Base-by-base conservation (phyloP, 345 rosid genomes). In the Punica granatum region DNA sequence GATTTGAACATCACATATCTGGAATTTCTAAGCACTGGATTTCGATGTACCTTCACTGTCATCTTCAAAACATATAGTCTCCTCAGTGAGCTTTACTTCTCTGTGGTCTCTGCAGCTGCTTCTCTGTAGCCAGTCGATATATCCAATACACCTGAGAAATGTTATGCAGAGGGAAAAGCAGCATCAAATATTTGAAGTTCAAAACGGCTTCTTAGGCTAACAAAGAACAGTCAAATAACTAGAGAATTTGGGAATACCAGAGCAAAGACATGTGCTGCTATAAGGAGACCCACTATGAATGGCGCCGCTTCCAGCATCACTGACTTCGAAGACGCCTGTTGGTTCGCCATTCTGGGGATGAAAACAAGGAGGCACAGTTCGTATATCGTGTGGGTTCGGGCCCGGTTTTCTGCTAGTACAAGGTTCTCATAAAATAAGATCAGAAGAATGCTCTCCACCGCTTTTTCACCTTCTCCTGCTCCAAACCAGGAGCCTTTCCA, bases 1-100 rank as follows among this genome's bases (percentile, higher is more conserved):
- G 6, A 18, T 46, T 18, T 51, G 0, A 7, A 37, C 7, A 13
- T 13, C 7, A 37, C 12, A 13, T 51, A 8, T 51, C 13, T 51
- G 58, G 23, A 8, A 46, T 18, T 46, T 18, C 3, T 19, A 46
- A 18, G 53, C 0, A 19, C 19, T 19, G 8, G 23, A 19, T 46
- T 19, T n/a, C 58, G 23, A n/a, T 7, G 8, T 51, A 51, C 58
- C 58, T 51, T 51, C 58, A 46, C 23, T 3, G 6, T 18, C 58
- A 30, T 56, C 25, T 56, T 15, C 18, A 56, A 10, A 56, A 26
- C 18, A 26, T 1, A 26, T 30, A 11, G 61, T n/a, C 18, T 10
- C 61, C 26, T 56, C 33, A 56, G 34, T 56, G 61, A 56, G 61
- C 30, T 30, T 56, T 56, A 30, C 61, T 56, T 30, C 61, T 56